Evolutionary conservation across 805 yeast species (phyloP), one percentile per base, ranked within the genome.

Genomic region (Schwanniomyces yamadae): DNA sequence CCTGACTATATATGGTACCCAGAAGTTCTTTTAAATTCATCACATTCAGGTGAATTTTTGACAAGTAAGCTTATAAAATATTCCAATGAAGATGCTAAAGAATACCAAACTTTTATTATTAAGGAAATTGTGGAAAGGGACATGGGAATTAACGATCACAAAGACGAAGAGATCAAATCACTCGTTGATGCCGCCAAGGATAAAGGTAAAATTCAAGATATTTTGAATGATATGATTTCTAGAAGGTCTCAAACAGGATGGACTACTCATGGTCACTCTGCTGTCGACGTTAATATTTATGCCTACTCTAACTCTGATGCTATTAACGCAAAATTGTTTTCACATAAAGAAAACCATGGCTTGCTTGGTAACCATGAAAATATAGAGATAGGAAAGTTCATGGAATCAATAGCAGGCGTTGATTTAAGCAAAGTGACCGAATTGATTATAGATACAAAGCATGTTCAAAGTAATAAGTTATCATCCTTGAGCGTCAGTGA

Each of bases 241-340:
- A 52, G 63, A n/a, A 77, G 95, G 45, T 88, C 97, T 0, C 84
- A 84, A 59, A 78, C 88, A 12, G 97, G 96, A n/a, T 90, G 96
- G 96, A 73, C 95, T 7, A 90, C 97, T 0, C 95, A 88, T 52
- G 98, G 97, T 20, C 98, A 90, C 59, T 82, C 95, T 14, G 96
- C 96, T 0, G 96, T 90, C 11, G 98, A 90, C 60, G 96, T 90
- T 23, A 90, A 91, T 53, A 84, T 91, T 32, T 90, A 90, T 56
- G 96, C 84, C 0, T 75, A 82, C 55, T 74, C 89, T 21, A 82
- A 82, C 49, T 77, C 73, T 17, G 65, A 69, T 32, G 49, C 61
- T 6, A 69, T 79, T 20, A 61, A 61, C 52, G 29, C 44, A 2
- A 50, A 68, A 45, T 59, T 67, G 37, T 47, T 75, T 6, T 41